Evolutionary conservation across 208 protist species (phyloP).

Genomic region (Ichthyophonus hoferi): DNA sequence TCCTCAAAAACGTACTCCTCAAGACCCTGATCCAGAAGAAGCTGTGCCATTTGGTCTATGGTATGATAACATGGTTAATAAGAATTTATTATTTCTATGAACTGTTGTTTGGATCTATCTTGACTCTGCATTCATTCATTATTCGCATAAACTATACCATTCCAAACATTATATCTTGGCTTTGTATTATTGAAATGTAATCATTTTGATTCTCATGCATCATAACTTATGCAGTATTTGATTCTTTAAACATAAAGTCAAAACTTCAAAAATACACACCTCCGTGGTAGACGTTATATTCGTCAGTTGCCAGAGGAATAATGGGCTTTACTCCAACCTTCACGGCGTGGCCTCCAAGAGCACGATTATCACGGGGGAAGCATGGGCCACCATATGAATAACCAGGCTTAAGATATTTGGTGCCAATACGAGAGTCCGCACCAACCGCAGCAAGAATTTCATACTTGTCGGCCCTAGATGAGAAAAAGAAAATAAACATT

Average conservation of each 20-base stretch:
- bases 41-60: slow-evolving; percentile 46
- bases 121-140: too few species aligned
- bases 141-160: too few species aligned
- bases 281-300: slow-evolving; percentile 54
- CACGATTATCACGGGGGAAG: slow-evolving; percentile 62
- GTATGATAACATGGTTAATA: too few species aligned
- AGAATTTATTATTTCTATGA: too few species aligned
- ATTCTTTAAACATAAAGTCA: too few species aligned
- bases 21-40: slow-evolving; percentile 42
- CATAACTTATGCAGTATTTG: too few species aligned
- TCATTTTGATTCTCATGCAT: too few species aligned
- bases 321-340: slow-evolving; percentile 50
- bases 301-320: slow-evolving; percentile 55
- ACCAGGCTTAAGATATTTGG: slow-evolving; percentile 61
- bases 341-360: slow-evolving; percentile 50
- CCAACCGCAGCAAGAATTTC: slow-evolving; percentile 61
- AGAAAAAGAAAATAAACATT: too few species aligned
- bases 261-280: neutral
- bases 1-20: slow-evolving; percentile 58
- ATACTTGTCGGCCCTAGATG: slow-evolving; percentile 51
- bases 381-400: slow-evolving; percentile 64
- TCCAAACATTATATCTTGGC: too few species aligned
- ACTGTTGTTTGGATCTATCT: too few species aligned
- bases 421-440: slow-evolving; percentile 57
- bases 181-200: too few species aligned